These are phyloP conservation scores for Collybia nuda DNA, from an alignment of 768 basidiomycete species.

Conservation along the genomic window DNA sequence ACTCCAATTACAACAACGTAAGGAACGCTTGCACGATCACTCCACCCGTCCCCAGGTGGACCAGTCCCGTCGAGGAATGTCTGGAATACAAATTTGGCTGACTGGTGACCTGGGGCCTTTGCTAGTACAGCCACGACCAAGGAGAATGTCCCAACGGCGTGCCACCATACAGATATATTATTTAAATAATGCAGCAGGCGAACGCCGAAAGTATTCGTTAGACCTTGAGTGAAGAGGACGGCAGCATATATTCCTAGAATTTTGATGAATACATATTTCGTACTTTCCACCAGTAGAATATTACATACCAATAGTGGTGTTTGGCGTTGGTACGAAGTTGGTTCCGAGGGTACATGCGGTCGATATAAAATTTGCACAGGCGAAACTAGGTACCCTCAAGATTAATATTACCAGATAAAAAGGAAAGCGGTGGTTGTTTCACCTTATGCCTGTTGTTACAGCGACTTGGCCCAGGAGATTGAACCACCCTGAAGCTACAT, in stretches of 20 bases:
- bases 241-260: slow-evolving; percentile 57
- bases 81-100: slow-evolving; percentile 66
- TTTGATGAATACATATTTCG: background rate
- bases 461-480: slow-evolving; percentile 76
- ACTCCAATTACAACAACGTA: slow-evolving; percentile 73
- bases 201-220: slow-evolving; percentile 78
- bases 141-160: slow-evolving; percentile 67
- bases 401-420: background rate
- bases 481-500: slow-evolving; percentile 53
- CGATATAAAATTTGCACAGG: slow-evolving; percentile 66
- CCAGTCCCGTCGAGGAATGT: slow-evolving; percentile 74
- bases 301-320: slow-evolving; percentile 57
- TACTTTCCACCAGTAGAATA: too few relatives aligned
- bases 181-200: slow-evolving; percentile 64
- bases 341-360: slow-evolving; percentile 61
- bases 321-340: slow-evolving; percentile 55
- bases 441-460: slow-evolving; percentile 74
- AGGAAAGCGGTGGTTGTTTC: background rate
- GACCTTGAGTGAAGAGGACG: slow-evolving; percentile 62
- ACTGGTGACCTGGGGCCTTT: slow-evolving; percentile 70
- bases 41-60: slow-evolving; percentile 53
- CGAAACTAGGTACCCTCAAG: slow-evolving; percentile 45
- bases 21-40: slow-evolving; percentile 60
- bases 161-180: slow-evolving; percentile 74
- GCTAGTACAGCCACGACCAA: slow-evolving; percentile 69